phyloP scores from a whole-genome alignment of 2,329 filamentous ascomycete species.

The Cordyceps fumosorosea region DNA sequence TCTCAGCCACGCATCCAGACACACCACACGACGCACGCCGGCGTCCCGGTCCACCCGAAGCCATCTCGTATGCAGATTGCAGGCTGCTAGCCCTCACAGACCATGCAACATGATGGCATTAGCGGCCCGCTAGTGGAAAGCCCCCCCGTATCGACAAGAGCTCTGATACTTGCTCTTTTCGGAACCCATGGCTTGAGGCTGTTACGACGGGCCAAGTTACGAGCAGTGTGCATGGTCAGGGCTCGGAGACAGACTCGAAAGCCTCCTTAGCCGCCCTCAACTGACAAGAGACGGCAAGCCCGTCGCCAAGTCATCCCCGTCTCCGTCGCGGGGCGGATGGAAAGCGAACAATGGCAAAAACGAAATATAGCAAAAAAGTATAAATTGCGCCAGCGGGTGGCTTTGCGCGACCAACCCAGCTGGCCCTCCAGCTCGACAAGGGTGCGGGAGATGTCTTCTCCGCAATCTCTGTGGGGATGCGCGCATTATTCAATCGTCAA shows the following conservation, averaged over 20 bases:
- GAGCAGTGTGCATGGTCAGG: background rate
- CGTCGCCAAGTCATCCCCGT: background rate
- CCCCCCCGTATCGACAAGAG: conserved; percentile 8
- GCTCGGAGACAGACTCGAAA: background rate
- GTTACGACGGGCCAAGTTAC: background rate
- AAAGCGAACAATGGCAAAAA: background rate
- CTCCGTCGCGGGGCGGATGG: background rate
- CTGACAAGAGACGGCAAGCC: background rate
- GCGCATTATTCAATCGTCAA: background rate
- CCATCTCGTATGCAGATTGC: conserved; percentile 6
- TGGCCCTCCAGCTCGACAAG: conserved; percentile 11
- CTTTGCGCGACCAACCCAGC: background rate
- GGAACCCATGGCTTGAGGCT: background rate
- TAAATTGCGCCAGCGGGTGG: background rate
- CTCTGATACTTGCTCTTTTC: conserved; percentile 2
- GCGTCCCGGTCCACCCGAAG: conserved; percentile 9
- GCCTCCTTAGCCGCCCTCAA: background rate
- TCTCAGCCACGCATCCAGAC: background rate
- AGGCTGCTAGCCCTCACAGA: background rate
- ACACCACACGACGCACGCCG: background rate
- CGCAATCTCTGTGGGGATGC: conserved; percentile 9
- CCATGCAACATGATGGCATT: conserved; percentile 9
- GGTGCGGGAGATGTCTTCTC: conserved; percentile 9
- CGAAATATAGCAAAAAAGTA: background rate
- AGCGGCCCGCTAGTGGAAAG: conserved; percentile 2